Evolutionary conservation across 768 basidiomycete species (phyloP).

Genomic region (Piloderma croceum): DNA sequence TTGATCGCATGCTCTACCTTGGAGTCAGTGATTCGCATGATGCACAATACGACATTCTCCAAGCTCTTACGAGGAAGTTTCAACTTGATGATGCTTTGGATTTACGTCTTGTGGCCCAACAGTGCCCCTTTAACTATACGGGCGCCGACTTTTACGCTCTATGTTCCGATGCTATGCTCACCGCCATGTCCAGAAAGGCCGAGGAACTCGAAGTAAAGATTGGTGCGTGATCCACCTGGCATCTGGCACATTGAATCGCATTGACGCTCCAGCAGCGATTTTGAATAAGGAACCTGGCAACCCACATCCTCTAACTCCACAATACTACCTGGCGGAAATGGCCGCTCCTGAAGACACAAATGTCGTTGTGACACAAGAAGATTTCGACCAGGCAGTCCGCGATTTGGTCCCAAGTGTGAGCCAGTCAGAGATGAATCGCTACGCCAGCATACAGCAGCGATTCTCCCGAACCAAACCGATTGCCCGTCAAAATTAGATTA

Average conservation of each 20-base stretch:
- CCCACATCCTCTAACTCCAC: constrained; percentile 72
- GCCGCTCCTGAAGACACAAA: constrained; percentile 63
- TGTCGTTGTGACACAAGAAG: constrained; percentile 66
- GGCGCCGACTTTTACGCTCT: constrained; percentile 98
- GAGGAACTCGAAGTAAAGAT: constrained; percentile 71
- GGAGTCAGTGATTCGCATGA: constrained; percentile 85
- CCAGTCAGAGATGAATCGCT: constrained; percentile 80
- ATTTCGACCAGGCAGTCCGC: constrained; percentile 71
- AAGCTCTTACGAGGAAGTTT: constrained; percentile 92
- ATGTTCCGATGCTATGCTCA: constrained; percentile 93
- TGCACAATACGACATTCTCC: constrained; percentile 79
- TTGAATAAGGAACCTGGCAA: constrained; percentile 49
- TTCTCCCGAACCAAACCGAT: no score
- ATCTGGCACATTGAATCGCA: constrained; percentile 3
- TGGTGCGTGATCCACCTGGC: constrained; percentile 33
- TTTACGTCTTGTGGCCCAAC: constrained; percentile 56
- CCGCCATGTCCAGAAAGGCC: constrained; percentile 89
- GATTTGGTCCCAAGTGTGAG: constrained; percentile 80
- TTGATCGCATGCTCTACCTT: constrained; percentile 95
- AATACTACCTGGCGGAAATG: constrained; percentile 86
- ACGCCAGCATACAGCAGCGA: constrained; percentile 60
- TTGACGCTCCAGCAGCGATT: constrained; percentile 22
- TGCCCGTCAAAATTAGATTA: no score
- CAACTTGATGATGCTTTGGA: constrained; percentile 63
- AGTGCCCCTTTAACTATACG: constrained; percentile 90